Conservation (phyloP, 139 green algal species). For the Dunaliella primolecta region DNA sequence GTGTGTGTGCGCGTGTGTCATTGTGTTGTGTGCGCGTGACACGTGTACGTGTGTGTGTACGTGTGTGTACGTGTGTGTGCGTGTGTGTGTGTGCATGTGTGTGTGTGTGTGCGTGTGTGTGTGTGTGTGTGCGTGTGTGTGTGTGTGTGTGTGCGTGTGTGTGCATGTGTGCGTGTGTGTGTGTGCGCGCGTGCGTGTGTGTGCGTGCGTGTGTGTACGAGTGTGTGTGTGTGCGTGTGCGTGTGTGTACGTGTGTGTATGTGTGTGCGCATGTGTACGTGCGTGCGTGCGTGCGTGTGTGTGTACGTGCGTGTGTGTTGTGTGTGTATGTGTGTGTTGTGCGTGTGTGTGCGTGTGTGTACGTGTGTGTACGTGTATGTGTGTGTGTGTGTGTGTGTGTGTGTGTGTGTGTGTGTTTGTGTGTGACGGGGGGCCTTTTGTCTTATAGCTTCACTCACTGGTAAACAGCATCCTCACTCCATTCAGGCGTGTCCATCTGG, state of each 20-base stretch:
- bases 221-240: neutral
- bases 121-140: neutral
- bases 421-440: no score
- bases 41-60: neutral
- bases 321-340: no score
- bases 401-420: neutral
- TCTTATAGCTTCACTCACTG: no score
- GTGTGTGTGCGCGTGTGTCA: neutral
- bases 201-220: no score
- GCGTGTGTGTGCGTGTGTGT: neutral
- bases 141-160: no score
- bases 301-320: neutral
- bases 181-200: no score
- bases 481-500: neutral
- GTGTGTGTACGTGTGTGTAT: conserved; percentile 2
- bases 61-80: neutral
- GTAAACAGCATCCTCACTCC: neutral
- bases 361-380: neutral
- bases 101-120: conserved; percentile 1
- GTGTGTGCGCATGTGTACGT: neutral
- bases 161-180: no score
- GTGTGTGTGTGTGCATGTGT: conserved; percentile 6
- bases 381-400: conserved; percentile 5
- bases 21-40: neutral
- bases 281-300: neutral